These are phyloP conservation scores for Candolleomyces efflorescens DNA, from an alignment of 768 basidiomycete genomes.

Conservation along the genomic window DNA sequence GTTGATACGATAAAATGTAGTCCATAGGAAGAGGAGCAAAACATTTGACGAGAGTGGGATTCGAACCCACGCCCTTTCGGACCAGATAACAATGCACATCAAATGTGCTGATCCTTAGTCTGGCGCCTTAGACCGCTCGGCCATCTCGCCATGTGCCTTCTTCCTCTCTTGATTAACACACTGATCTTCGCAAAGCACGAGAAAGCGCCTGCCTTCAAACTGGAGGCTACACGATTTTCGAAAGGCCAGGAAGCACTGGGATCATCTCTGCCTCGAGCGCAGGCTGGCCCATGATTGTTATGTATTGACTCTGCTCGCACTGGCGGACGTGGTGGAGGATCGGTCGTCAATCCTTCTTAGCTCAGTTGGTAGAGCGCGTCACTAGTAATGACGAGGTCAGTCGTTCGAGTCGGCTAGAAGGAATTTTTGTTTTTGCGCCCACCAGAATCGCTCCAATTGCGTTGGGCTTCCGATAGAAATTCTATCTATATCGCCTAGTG, in stretches of 20 bases:
- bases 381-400: slow-evolving; percentile 44
- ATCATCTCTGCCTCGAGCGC: too few species aligned
- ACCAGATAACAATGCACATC: slow-evolving; percentile 6
- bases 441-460: neutral
- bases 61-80: slow-evolving; percentile 50
- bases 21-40: neutral
- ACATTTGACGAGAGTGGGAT: slow-evolving; percentile 43
- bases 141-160: neutral
- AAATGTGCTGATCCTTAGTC: slow-evolving; percentile 32
- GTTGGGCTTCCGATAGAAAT: neutral
- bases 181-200: too few species aligned
- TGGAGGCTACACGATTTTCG: too few species aligned
- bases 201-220: too few species aligned
- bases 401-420: slow-evolving; percentile 33
- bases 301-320: too few species aligned
- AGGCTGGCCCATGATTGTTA: too few species aligned
- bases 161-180: neutral
- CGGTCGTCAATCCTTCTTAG: slow-evolving; percentile 40
- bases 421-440: slow-evolving; percentile 12
- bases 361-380: slow-evolving; percentile 57
- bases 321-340: too few species aligned
- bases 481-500: too few species aligned
- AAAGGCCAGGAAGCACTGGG: too few species aligned
- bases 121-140: slow-evolving; percentile 77
- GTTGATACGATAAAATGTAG: neutral